Evolutionary conservation across 2,329 filamentous ascomycete species (phyloP).

Genomic region (Daldinia eschscholtzii): DNA sequence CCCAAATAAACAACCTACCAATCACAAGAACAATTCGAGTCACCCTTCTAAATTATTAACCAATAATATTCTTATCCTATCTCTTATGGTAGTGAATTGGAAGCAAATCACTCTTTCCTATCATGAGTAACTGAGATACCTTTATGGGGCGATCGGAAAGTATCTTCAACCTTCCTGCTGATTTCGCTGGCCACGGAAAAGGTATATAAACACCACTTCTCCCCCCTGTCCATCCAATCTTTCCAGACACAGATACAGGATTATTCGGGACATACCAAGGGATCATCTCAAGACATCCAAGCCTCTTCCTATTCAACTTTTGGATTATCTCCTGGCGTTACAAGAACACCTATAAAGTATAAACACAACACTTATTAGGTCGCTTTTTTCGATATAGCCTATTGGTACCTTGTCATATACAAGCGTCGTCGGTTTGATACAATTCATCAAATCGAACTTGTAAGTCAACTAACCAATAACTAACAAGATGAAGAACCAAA

Average conservation of each 20-base stretch:
- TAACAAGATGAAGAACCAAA: neutral
- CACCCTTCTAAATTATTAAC: neutral
- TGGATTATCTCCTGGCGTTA: neutral
- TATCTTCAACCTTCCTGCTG: neutral
- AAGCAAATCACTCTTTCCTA: neutral
- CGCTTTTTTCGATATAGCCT: no score
- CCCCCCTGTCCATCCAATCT: neutral
- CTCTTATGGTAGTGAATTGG: neutral
- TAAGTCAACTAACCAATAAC: neutral
- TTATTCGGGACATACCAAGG: neutral
- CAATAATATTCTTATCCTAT: neutral
- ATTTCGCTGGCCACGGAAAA: neutral
- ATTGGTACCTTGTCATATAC: neutral
- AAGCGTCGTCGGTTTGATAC: neutral
- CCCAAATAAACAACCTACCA: neutral
- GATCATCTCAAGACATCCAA: neutral
- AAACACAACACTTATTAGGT: neutral
- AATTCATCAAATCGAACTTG: neutral
- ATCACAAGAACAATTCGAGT: neutral
- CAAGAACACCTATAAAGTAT: neutral
- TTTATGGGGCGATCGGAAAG: neutral
- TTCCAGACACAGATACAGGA: neutral
- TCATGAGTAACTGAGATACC: neutral
- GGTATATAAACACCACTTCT: constrained; percentile 1
- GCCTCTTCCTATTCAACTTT: neutral